Percentiles rank a stretch among this genome's conserved stretches.
Conservation (phyloP, 2,329 filamentous ascomycete species). For the Fonsecaea monophora region DNA sequence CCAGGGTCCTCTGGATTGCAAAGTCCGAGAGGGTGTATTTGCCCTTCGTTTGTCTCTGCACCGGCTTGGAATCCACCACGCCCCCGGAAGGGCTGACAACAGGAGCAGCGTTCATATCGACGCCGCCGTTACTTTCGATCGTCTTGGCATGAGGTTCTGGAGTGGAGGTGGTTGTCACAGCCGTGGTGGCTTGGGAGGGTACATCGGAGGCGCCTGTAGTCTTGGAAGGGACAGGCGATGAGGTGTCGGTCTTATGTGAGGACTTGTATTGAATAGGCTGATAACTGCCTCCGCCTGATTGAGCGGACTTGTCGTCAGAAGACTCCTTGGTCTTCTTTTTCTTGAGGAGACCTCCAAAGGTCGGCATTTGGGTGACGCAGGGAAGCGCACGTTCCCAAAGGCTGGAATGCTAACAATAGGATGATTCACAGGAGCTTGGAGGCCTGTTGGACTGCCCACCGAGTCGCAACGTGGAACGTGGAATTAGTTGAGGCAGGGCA, state of each 20-base stretch:
- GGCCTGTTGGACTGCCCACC: constrained; percentile 27
- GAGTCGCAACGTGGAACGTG: constrained; percentile 27
- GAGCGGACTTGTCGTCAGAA: constrained; percentile 50
- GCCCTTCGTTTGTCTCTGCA: constrained; percentile 79
- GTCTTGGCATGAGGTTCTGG: constrained; percentile 39
- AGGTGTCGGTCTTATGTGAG: constrained; percentile 68
- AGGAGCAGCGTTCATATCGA: constrained; percentile 38
- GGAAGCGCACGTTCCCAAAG: constrained; percentile 36
- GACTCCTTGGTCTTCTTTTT: constrained; percentile 98
- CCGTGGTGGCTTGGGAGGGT: constrained; percentile 42
- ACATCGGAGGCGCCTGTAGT: constrained; percentile 41
- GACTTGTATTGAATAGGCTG: constrained; percentile 41
- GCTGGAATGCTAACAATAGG: constrained; percentile 33
- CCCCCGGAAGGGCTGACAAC: constrained; percentile 32
- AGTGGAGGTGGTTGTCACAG: constrained; percentile 36
- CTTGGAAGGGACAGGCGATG: constrained; percentile 57
- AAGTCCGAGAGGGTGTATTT: constrained; percentile 97
- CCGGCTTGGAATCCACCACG: constrained; percentile 45
- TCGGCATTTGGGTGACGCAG: constrained; percentile 72
- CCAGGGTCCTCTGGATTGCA: constrained; percentile 84
- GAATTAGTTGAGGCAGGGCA: constrained; percentile 27
- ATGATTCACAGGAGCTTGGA: constrained; percentile 25
- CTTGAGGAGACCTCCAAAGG: constrained; percentile 87
- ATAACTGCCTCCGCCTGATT: constrained; percentile 27
- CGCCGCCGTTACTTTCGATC: constrained; percentile 40